phyloP scores from a whole-genome alignment of 306 rosid genomes.

The Vigna mungo region DNA sequence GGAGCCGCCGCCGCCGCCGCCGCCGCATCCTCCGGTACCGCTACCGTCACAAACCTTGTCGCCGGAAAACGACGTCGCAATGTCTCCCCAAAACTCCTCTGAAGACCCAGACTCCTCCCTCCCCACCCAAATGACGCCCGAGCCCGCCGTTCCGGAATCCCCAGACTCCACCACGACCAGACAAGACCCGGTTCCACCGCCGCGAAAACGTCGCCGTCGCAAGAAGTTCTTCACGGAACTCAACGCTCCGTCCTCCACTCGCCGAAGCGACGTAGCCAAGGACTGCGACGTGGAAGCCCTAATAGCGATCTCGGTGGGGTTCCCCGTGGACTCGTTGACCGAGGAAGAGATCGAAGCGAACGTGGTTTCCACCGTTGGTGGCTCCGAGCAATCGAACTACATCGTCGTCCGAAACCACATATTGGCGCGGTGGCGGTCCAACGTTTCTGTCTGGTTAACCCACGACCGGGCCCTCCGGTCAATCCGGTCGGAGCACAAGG shows the following conservation, averaged over 20 bases:
- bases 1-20: constrained; percentile 2
- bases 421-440: constrained; percentile 75
- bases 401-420: constrained; percentile 83
- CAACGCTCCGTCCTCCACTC: constrained; percentile 59
- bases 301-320: constrained; percentile 81
- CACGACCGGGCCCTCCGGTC: constrained; percentile 64
- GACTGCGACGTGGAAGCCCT: constrained; percentile 82
- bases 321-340: constrained; percentile 84
- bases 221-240: constrained; percentile 91
- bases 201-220: constrained; percentile 81
- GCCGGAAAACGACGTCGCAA: constrained; percentile 56
- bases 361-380: constrained; percentile 82
- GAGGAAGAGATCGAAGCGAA: constrained; percentile 91
- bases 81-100: constrained; percentile 48
- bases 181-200: constrained; percentile 31
- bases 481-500: constrained; percentile 76
- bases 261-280: constrained; percentile 68
- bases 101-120: constrained; percentile 54
- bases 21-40: neutral
- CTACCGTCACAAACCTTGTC: constrained; percentile 43
- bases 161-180: constrained; percentile 54
- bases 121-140: constrained; percentile 54
- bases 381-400: constrained; percentile 79
- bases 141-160: constrained; percentile 57
- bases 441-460: constrained; percentile 81